Base-by-base conservation (phyloP, 495 filamentous ascomycete species). In the Trichoderma reesei region DNA sequence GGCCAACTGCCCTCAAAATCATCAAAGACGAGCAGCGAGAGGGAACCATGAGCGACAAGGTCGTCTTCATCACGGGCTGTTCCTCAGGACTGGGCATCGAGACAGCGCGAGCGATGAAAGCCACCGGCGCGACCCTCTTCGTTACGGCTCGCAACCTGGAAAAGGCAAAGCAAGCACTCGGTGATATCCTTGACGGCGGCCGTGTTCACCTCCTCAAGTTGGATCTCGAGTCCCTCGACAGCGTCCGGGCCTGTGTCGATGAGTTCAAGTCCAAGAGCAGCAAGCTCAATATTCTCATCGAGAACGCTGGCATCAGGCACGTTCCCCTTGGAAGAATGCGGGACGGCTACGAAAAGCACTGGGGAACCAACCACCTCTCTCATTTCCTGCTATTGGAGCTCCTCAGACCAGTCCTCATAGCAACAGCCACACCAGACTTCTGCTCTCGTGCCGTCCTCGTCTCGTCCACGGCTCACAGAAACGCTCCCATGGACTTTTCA, bases 1-100 rank as follows among this genome's bases (percentile, higher is more conserved):
- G 83, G 13, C 82, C 82, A 31, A 86, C 83, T 11, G 83, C 79
- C 14, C 66, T 80, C 10, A 77, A 83, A 64, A 78, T 87, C 56
- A 67, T 86, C 66, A 60, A 78, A 61, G 83, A 85, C 64, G 76
- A 85, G 60, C 65, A 65, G 8, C 63, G 81, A 34, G 67, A 74
- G 37, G 75, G 74, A 16, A 75, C 71, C 16, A 65, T 80, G 18
- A 62, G 48, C 1, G 79, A 71, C 66, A 83, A 84, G 72, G 60
- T 41, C 37, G 71, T 82, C 60, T 41, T 85, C 38, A 74, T 85
- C 59, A 84, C 81, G 1, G 82, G 84, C 34, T 70, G 68, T 26
- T 77, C 78, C 18, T 75, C 78, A 0, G 83, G 84, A 9, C 78
- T 85, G 42, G 84, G 83, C 5, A 71, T 81, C 64, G 78, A 83